Conservation (phyloP, 345 rosid species). For the Camelina neglecta region DNA sequence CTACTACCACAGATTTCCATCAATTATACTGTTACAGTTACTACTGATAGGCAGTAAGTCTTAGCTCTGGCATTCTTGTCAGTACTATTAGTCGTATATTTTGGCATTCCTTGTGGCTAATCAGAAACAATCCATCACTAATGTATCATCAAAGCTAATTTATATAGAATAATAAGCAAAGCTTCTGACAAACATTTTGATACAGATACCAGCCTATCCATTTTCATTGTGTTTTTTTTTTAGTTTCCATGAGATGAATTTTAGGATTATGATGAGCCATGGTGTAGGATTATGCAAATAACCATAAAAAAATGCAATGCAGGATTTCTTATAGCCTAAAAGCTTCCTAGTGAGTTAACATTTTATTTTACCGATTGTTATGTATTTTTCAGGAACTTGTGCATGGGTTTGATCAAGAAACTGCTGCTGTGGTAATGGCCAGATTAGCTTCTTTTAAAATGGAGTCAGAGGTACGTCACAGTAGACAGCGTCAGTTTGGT, state of each 20-base stretch:
- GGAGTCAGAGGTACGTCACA: slow-evolving; percentile 72
- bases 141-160: background rate
- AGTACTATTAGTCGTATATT: background rate
- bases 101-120: background rate
- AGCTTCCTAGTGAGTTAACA: background rate
- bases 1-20: background rate
- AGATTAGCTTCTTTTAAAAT: slow-evolving; percentile 79
- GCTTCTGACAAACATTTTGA: too few species aligned
- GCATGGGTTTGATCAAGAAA: slow-evolving; percentile 88
- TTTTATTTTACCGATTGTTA: background rate
- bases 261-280: too few species aligned
- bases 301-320: background rate
- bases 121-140: background rate
- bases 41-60: background rate
- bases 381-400: slow-evolving; percentile 62
- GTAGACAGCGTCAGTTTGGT: background rate
- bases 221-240: too few species aligned
- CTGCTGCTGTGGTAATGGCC: slow-evolving; percentile 89
- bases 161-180: background rate
- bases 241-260: too few species aligned
- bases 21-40: background rate
- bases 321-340: background rate
- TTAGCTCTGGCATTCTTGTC: background rate
- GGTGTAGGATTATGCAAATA: background rate
- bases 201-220: too few species aligned